phyloP scores from a whole-genome alignment of 208 protist genomes.

The Angomonas ambiguus region DNA sequence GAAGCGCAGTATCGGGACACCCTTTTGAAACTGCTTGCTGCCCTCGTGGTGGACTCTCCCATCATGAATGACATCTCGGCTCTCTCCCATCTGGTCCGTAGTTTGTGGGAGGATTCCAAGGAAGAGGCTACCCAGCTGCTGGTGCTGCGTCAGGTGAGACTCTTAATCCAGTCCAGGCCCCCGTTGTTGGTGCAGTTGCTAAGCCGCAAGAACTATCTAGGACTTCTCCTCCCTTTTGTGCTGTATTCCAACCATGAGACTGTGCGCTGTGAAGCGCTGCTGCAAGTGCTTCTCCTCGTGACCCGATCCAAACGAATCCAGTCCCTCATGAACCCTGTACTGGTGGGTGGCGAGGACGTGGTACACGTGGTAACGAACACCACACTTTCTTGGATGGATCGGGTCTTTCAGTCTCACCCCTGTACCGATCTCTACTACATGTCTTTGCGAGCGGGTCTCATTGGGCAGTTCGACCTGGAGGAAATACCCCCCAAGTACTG shows the following conservation, averaged over 20 bases:
- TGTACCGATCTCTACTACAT: constrained; percentile 49
- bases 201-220: constrained; percentile 51
- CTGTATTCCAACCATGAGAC: constrained; percentile 10
- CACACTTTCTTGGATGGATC: constrained; percentile 69
- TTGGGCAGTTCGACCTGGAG: constrained; percentile 54
- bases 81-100: constrained; percentile 27
- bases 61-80: constrained; percentile 56
- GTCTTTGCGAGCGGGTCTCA: constrained; percentile 52
- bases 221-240: constrained; percentile 61
- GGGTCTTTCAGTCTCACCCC: constrained; percentile 27
- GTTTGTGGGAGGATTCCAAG: constrained; percentile 29
- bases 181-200: constrained; percentile 49
- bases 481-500: constrained; percentile 30
- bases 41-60: constrained; percentile 45
- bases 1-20: constrained; percentile 31
- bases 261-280: constrained; percentile 58
- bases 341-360: constrained; percentile 40
- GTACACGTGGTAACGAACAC: constrained; percentile 59
- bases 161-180: constrained; percentile 44
- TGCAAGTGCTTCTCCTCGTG: constrained; percentile 64
- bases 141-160: constrained; percentile 47
- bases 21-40: constrained; percentile 54
- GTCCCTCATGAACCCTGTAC: constrained; percentile 69
- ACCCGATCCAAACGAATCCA: constrained; percentile 65
- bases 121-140: constrained; percentile 14